Base-by-base conservation (phyloP, 2,329 filamentous ascomycete genomes). In the Grosmannia serpens region DNA sequence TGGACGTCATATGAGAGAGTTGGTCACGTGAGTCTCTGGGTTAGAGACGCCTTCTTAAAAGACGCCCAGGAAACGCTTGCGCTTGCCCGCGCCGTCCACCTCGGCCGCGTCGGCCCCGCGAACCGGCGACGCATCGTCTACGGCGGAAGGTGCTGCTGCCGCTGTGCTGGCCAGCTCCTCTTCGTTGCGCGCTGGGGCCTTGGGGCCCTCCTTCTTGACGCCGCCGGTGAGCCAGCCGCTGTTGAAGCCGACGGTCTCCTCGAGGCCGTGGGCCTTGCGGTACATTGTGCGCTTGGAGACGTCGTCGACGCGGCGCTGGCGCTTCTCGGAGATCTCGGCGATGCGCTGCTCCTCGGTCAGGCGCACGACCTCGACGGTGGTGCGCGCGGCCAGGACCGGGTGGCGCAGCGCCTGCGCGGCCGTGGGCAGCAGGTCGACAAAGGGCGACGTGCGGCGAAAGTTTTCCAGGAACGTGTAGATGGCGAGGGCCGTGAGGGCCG, bases 41-140 rank as follows among this genome's bases (percentile, higher is more conserved):
- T 46, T 27, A 8, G 10, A 20, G 35, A 3, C 29, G 22, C 24
- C 17, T 15, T 58, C 59, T 68, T 69, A 91, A 79, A 90, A 95
- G 67, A 95, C 86, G 17, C 90, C 90, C 66, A 94, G 75, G 83
- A 87, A 91, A 76, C 89, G 91, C 81, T 91, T 91, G 59, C 84
- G 72, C 15, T 68, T 69, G 50, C 17, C 24, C 2, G 24, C 47
- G 2, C 10, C 4, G 2, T 52, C 15, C 31, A 49, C 1, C 50
- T 4, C 31, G 41, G 47, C n/a, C 47, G 15, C 11, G n/a, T 47
- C 31, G n/a, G 49, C 58, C 7, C 53, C 33, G 13, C 53, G 53
- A n/a, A 62, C 24, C 20, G 62, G 62, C 51, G 62, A 63, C 29
- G 72, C 62, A 61, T 75, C 73, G 35, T 65, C 67, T 54, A 72